Evolutionary conservation across 1,284 basidiomycete genomes (phyloP).

Genomic region (Rhodotorula glutinis): DNA sequence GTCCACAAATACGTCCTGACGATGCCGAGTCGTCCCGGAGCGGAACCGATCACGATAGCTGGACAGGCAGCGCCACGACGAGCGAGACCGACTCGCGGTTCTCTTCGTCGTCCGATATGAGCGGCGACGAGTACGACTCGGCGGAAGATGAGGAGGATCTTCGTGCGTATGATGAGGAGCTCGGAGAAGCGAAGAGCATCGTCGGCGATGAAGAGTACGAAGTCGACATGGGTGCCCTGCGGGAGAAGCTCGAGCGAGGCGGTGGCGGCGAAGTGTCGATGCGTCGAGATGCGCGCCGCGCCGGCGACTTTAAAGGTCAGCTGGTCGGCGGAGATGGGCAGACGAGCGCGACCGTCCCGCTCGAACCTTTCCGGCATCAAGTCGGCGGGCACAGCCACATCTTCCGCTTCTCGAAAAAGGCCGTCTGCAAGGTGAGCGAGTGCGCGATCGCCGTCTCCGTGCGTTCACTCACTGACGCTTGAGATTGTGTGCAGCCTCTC

Average conservation of each 20-base stretch:
- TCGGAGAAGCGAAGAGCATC: slow-evolving; percentile 4
- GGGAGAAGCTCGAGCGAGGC: slow-evolving; percentile 16
- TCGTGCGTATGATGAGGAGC: slow-evolving; percentile 10
- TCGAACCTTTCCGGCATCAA: slow-evolving; percentile 94
- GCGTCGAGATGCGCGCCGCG: slow-evolving; percentile 10
- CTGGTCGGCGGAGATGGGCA: slow-evolving; percentile 29
- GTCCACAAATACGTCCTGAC: background rate
- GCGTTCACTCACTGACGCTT: background rate
- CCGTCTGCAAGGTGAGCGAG: slow-evolving; percentile 87
- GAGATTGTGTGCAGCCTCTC: slow-evolving; percentile 64
- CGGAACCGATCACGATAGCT: slow-evolving; percentile 19
- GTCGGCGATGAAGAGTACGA: slow-evolving; percentile 32
- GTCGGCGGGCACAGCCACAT: slow-evolving; percentile 96
- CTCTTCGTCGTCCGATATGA: slow-evolving; percentile 6
- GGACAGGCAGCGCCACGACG: slow-evolving; percentile 21
- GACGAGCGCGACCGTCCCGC: slow-evolving; percentile 70
- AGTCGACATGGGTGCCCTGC: slow-evolving; percentile 33
- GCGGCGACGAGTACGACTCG: slow-evolving; percentile 12
- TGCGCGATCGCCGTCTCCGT: too few relatives aligned
- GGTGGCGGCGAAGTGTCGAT: slow-evolving; percentile 35
- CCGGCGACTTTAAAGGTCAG: slow-evolving; percentile 26
- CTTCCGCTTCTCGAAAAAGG: slow-evolving; percentile 95
- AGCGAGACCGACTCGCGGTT: slow-evolving; percentile 6
- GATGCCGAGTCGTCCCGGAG: background rate
- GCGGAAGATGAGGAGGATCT: background rate